Base-by-base conservation (phyloP, 148 eudicot genomes). In the Hydrangea macrophylla region DNA sequence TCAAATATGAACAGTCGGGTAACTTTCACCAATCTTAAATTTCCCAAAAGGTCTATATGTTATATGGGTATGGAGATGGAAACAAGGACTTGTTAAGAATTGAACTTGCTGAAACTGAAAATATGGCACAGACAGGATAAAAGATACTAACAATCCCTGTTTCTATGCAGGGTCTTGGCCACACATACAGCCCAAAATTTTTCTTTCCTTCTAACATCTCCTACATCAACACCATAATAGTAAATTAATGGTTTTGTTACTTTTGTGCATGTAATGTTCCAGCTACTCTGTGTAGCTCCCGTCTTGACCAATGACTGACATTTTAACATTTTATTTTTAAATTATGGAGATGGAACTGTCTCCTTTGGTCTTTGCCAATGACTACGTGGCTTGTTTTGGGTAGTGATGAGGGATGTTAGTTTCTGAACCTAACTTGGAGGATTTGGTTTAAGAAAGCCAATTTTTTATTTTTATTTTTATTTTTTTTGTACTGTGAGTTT, bases 1-100 rank as follows among this genome's bases (percentile, higher is more conserved):
- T 69, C 48, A 62, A 55, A 18, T 48, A 76, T 56, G 75, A 73
- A 69, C 70, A 70, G 63, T 68, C 80, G 60, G 83, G 87, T 88
- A 72, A 72, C 2, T 55, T 66, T 44, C 35, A 35, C 55, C 61
- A 39, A 39, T 64, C 65, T 56, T 67, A 5, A 30, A n/a, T 57
- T 58, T 35, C 57, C 35, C 33, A 28, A 45, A 27, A 44, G 7
- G 45, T n/a, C 32, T 33, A 37, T 36, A 58, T 32, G 58, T 66
- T 58, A 28, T 24, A 12, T 30, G 5, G 11, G 11, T 15, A 30
- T 36, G 40, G 26, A 33, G 28, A 36, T 67, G 23, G 18, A 22
- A n/a, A 54, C 7, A 32, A 23, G 36, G n/a, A 27, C n/a, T 35
- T 22, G 48, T 22, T 60, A 25, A 23, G 24, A 53, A 9, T 57